Base-by-base conservation (phyloP, 164 flowering plant species). In the Umbilicus rupestris region DNA sequence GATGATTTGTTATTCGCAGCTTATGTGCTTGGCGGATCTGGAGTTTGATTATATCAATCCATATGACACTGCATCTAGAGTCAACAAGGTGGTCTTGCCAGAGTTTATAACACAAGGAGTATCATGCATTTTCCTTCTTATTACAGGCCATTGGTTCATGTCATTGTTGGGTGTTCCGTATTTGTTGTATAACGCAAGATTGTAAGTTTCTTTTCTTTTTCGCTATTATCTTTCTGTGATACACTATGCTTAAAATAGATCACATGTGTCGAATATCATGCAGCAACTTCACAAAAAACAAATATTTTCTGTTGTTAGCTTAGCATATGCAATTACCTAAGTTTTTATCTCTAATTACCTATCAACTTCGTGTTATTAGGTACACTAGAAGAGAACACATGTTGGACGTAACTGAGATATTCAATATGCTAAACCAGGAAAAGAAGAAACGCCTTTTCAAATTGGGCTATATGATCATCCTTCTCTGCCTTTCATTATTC, bases 1-100 rank as follows among this genome's bases (percentile, higher is more conserved):
- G 71, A 76, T 66, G 45, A n/a, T 41, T 68, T 16, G 17, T 79
- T 68, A 68, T 52, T 65, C 87, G 81, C 97, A 94, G 98, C 91
- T 94, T 14, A 88, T 91, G 91, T 87, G 93, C 82, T 85, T 94
- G 78, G 90, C 95, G 2, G 97, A 94, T 76, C 80, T 94, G 59
- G 98, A 94, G 74, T 91, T 85, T 74, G 98, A 94, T 77, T 89
- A 94, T 71, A 89, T 89, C 73, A 94, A 94, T 67, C 97, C 98
- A 17, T 94, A 89, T 68, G 98, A 94, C 68, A 86, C 93, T 30
- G 84, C 98, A 45, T 72, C 82, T 33, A 81, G 92, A 67, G 87
- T 94, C 73, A 94, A 94, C 78, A 74, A 66, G 50, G 90, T 85
- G 42, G 68, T 91, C 49, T 20, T 91, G 73, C 97, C 98, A 1